Percentiles rank a stretch among this genome's conserved stretches.
These are phyloP conservation scores for Taphrina deformans DNA, from an alignment of 1,139 yeast genomes.

Conservation along the genomic window DNA sequence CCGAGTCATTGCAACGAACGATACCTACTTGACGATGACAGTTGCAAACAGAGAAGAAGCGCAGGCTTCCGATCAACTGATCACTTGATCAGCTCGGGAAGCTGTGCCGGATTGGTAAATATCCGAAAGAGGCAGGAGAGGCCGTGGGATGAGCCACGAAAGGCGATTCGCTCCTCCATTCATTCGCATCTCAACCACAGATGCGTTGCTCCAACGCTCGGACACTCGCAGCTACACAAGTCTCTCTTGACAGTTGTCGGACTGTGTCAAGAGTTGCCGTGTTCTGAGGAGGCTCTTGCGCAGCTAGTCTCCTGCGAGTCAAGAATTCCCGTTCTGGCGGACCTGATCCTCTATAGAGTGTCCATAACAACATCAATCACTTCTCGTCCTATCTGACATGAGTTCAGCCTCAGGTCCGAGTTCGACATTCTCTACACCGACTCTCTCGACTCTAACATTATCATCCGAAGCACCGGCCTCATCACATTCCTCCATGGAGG, in stretches of 20 bases:
- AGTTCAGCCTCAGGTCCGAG: neutral
- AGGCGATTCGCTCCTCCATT: neutral
- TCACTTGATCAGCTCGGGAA: neutral
- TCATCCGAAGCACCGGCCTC: neutral
- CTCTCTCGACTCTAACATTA: neutral
- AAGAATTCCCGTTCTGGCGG: neutral
- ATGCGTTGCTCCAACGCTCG: neutral
- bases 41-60: too few relatives aligned
- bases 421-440: neutral
- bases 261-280: neutral
- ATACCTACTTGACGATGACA: too few relatives aligned
- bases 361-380: neutral
- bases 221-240: neutral
- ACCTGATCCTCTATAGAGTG: neutral
- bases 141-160: neutral
- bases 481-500: neutral
- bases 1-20: too few relatives aligned
- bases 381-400: neutral
- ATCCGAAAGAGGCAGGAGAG: neutral
- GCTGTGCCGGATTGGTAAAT: neutral
- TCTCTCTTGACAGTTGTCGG: neutral
- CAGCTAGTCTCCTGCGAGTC: too few relatives aligned
- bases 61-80: too few relatives aligned
- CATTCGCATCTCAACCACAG: neutral
- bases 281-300: too few relatives aligned